Conservation (phyloP, 73 alveolate species). For the Uronychia setigera region DNA sequence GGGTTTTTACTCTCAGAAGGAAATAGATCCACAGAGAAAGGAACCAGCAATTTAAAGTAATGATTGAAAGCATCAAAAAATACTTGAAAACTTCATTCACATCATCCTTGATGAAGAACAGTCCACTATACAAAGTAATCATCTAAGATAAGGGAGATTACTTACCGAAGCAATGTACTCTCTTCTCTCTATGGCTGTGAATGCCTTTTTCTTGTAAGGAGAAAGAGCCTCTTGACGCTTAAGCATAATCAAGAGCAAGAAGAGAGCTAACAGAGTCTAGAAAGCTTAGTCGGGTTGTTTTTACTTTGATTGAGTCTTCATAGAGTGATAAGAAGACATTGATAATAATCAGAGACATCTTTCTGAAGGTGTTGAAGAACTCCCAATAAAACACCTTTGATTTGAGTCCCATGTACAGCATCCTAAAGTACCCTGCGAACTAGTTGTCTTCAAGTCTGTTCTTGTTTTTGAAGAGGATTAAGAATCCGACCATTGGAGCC, state of each 20-base stretch:
- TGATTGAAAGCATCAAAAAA: neutral
- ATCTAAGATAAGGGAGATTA: neutral
- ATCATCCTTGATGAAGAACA: neutral
- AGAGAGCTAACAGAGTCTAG: neutral
- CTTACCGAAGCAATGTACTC: neutral
- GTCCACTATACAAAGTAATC: neutral
- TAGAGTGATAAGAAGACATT: conserved; percentile 23
- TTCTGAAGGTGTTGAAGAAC: conserved; percentile 38
- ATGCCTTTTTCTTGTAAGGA: conserved; percentile 24
- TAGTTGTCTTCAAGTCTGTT: neutral
- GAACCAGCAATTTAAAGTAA: neutral
- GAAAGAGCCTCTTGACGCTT: conserved; percentile 12
- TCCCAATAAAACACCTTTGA: conserved; percentile 47
- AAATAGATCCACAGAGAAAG: neutral
- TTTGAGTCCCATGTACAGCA: conserved; percentile 37
- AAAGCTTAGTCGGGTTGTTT: neutral
- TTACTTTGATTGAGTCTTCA: conserved; percentile 28
- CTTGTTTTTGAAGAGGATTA: conserved; percentile 18
- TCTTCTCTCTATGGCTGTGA: neutral
- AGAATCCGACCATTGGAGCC: conserved; percentile 20
- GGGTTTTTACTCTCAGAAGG: no score
- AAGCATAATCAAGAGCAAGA: conserved; percentile 2
- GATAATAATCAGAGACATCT: conserved; percentile 6
- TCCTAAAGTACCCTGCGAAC: conserved; percentile 16
- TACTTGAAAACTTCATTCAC: neutral